A percentile compares a stretch with the other conserved stretches of the same genome.
Evolutionary conservation across 2,329 filamentous ascomycete species (phyloP).

Genomic region (Colletotrichum lentis): DNA sequence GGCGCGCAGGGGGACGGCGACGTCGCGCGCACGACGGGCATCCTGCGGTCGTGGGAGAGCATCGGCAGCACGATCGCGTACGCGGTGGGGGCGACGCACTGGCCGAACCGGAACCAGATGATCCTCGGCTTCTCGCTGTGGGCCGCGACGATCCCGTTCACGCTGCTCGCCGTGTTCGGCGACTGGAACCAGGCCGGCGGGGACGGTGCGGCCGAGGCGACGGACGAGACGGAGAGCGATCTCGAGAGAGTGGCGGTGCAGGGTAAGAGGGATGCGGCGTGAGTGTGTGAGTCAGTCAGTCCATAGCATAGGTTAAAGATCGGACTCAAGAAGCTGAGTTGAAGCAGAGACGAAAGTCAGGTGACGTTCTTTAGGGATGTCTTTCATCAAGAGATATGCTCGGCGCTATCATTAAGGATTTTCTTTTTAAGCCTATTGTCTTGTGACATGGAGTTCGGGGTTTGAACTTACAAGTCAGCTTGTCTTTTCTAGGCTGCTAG

Average conservation of each 20-base stretch:
- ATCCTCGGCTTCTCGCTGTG: slow-evolving; percentile 26
- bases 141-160: slow-evolving; percentile 25
- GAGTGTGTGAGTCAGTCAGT: background rate
- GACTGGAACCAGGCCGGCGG: slow-evolving; percentile 22
- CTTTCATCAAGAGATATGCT: too few species aligned
- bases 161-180: slow-evolving; percentile 30
- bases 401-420: too few species aligned
- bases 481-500: too few species aligned
- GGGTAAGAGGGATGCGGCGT: slow-evolving; percentile 6
- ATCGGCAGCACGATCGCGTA: slow-evolving; percentile 30
- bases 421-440: too few species aligned
- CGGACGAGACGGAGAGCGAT: slow-evolving; percentile 24
- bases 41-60: slow-evolving; percentile 29
- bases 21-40: slow-evolving; percentile 28
- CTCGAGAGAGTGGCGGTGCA: slow-evolving; percentile 13
- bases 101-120: slow-evolving; percentile 35
- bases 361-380: too few species aligned
- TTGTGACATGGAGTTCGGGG: too few species aligned
- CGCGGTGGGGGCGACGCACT: slow-evolving; percentile 25
- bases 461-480: too few species aligned
- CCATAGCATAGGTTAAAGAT: too few species aligned
- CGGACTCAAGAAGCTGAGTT: too few species aligned
- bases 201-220: background rate
- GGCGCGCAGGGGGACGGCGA: slow-evolving; percentile 31
- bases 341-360: background rate